Base-by-base conservation (phyloP, 495 filamentous ascomycete species). In the Arthonia radiata region DNA sequence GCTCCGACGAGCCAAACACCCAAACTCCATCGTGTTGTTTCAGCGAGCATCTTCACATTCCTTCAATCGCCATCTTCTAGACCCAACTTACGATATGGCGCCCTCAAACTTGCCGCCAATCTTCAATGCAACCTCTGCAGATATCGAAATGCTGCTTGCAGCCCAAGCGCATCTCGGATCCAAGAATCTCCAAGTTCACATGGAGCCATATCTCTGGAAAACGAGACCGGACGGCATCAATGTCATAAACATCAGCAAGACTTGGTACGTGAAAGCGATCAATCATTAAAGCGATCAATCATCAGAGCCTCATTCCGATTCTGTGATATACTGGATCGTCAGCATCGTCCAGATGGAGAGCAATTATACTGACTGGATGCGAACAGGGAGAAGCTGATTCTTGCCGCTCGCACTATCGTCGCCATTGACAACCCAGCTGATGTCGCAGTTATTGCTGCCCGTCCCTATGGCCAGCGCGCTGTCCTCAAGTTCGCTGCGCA, bases 131-230 rank as follows among this genome's bases (percentile, higher is more conserved):
- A 77, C 72, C 37, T 53, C 59, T 27, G 58, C 72, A 56, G 86
- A 97, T 64, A 90, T 97, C 61, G 86, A 97, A 75, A 89, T 82
- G 78, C 76, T 97, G 39, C 72, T 97, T 28, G 73, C 80, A 44
- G 86, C 86, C 47, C 81, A 93, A 57, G 72, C 67, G 55, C 86
- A 97, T 61, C 67, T 97, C 37, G 86, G 86, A 49, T 81, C 74
- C 59, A 97, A 97, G 73, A 97, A 97, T 65, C 48, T 94, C 38
- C 81, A 92, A 61, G 67, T 10, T 28, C 80, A 94, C 60, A 94
- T 93, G 86, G 81, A 94, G 60, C 79, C 86, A 38, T 97, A 97
- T 62, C 69, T 97, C 45, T 94, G 80, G 81, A 97, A 94, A 71
- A 91, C 79, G 48, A 72, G 86, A 44, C 71, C 81, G 32, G 86